phyloP scores from a whole-genome alignment of 139 green algal genomes.

The Pleodorina starrii region DNA sequence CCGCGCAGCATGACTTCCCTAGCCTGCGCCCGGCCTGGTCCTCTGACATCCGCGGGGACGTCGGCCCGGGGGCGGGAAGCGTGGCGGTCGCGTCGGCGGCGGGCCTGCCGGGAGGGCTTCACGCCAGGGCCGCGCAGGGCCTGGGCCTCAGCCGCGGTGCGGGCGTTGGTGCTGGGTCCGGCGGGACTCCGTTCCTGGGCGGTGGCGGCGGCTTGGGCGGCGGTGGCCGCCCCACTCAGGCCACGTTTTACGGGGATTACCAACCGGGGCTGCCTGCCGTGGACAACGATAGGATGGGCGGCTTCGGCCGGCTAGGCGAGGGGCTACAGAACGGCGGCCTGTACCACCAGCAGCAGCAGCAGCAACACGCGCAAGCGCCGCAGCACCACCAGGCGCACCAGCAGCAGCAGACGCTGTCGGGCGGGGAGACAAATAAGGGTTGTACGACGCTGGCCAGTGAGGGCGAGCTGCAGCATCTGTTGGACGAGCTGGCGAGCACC shows the following conservation, averaged over 20 bases:
- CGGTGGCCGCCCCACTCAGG: neutral
- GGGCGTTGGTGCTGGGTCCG: too few species aligned
- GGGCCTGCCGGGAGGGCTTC: neutral
- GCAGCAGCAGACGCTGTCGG: neutral
- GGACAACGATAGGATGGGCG: neutral
- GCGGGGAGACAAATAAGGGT: neutral
- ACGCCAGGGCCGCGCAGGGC: neutral
- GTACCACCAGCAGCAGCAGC: neutral
- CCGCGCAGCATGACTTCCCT: neutral
- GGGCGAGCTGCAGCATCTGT: conserved; percentile 3
- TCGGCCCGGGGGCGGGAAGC: too few species aligned
- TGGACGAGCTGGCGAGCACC: conserved; percentile 16
- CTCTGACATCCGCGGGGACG: neutral
- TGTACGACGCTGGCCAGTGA: neutral
- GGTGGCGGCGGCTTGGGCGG: neutral
- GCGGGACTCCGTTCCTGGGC: neutral
- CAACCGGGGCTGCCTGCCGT: neutral
- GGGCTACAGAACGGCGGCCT: neutral
- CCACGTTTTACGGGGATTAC: neutral
- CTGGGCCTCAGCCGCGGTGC: too few species aligned
- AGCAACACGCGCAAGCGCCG: neutral
- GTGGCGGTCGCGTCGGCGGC: neutral
- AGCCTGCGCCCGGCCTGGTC: neutral
- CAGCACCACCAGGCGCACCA: neutral
- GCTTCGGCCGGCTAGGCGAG: neutral